Evolutionary conservation across 768 basidiomycete species (phyloP).

Genomic region (Hebeloma cylindrosporum): DNA sequence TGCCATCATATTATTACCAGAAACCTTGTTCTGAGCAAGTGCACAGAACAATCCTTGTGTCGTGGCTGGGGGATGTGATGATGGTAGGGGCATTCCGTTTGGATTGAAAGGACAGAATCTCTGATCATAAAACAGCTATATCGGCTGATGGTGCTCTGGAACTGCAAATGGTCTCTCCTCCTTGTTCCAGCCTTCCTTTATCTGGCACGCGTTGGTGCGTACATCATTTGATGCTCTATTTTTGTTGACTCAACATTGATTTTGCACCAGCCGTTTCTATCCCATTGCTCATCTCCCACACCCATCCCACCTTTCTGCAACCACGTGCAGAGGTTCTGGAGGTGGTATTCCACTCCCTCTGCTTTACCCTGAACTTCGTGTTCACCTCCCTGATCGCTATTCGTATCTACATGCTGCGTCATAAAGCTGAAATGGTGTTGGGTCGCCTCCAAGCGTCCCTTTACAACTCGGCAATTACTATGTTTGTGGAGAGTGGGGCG

Average conservation of each 20-base stretch:
- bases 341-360: slow-evolving; percentile 28
- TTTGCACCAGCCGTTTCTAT: slow-evolving; percentile 31
- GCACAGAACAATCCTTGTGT: slow-evolving; percentile 29
- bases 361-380: slow-evolving; percentile 32
- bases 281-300: slow-evolving; percentile 30
- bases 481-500: slow-evolving; percentile 41
- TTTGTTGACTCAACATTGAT: background rate
- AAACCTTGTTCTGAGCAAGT: background rate
- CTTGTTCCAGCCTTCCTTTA: slow-evolving; percentile 30
- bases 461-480: slow-evolving; percentile 36
- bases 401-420: slow-evolving; percentile 33
- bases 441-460: slow-evolving; percentile 36
- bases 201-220: slow-evolving; percentile 34
- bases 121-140: slow-evolving; percentile 25
- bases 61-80: slow-evolving; percentile 37
- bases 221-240: background rate
- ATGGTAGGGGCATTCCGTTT: slow-evolving; percentile 25
- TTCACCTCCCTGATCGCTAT: slow-evolving; percentile 29
- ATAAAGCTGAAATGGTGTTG: slow-evolving; percentile 32
- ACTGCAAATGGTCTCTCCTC: slow-evolving; percentile 29
- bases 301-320: slow-evolving; percentile 12
- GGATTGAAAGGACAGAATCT: background rate
- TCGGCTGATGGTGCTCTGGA: slow-evolving; percentile 37
- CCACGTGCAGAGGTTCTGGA: slow-evolving; percentile 17
- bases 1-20: background rate